Base-by-base conservation (phyloP, 495 filamentous ascomycete species). In the Xylaria scruposa region DNA sequence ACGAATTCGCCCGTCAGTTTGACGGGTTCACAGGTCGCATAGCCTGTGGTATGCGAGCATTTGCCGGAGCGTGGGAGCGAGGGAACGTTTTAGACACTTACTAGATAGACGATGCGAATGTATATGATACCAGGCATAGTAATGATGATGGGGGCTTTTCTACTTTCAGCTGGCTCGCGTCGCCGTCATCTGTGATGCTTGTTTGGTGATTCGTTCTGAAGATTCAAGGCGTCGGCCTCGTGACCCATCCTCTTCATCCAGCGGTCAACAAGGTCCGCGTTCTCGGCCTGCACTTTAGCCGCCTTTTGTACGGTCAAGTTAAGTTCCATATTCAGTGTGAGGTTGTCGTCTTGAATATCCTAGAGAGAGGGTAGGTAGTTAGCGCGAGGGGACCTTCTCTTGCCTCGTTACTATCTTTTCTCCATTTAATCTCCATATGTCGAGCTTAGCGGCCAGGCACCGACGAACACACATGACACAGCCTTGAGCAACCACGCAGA, bases 211-310 rank as follows among this genome's bases (percentile, higher is more conserved):
- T 85, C 83, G 65, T 86, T 84, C 65, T 82, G 78, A 40, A 91
- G 81, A 77, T 97, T 98, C 93, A 97, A 93, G 29, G 88, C 90
- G 68, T 97, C 94, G 7, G 93, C 95, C 83, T 97, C 94, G 79
- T 89, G 85, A 7, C 90, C 91, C 85, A 95, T 94, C 70, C 92
- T 86, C 72, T 87, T 88, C 93, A 98, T 96, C 93, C 93, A 98
- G 58, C 95, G 88, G 76, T 94, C 91, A 65, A 97, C 89, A 46
- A 98, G 84, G 59, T 97, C 92, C 76, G 93, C 87, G 76, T 98
- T 97, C 77, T 98, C 95, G n/a, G 84, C 85, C 77, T 89, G 83
- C 68, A 97, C 82, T 75, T 89, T 90, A 72, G 87, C 86, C 6
- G 84, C 85, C 75, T 86, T 87, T 78, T 94, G 87, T 77, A 95